phyloP scores from a whole-genome alignment of 2,329 filamentous ascomycete genomes.

The Zasmidium citrigriseum region DNA sequence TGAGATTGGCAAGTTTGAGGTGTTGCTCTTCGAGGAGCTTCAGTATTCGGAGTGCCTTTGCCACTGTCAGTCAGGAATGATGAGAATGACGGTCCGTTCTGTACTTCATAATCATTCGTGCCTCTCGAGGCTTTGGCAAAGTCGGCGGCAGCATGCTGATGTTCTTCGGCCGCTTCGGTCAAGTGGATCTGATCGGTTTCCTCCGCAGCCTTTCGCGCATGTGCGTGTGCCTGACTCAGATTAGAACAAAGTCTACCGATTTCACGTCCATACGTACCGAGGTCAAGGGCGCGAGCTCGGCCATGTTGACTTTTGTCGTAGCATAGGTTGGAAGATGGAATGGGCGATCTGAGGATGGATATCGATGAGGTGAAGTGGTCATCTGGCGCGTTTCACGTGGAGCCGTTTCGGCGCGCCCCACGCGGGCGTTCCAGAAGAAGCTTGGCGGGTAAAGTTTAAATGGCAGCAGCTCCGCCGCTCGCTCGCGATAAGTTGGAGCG shows the following conservation, averaged over 20 bases:
- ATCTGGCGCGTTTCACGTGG: background rate
- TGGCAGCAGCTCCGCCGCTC: too few species aligned
- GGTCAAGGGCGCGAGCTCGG: slow-evolving; percentile 10
- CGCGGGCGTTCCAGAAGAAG: background rate
- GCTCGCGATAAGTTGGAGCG: background rate
- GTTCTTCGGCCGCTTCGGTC: slow-evolving; percentile 81
- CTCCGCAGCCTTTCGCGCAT: slow-evolving; percentile 79
- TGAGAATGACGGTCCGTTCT: background rate
- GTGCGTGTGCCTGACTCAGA: slow-evolving; percentile 71
- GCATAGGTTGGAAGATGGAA: background rate
- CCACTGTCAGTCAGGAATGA: slow-evolving; percentile 39
- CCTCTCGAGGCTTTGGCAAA: slow-evolving; percentile 79
- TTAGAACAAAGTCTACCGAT: slow-evolving; percentile 7
- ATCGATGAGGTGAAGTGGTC: background rate
- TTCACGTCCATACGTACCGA: slow-evolving; percentile 3
- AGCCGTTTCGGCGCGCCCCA: background rate
- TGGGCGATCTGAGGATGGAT: background rate
- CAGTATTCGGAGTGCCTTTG: slow-evolving; percentile 79
- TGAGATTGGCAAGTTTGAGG: slow-evolving; percentile 75
- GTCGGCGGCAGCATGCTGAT: slow-evolving; percentile 83
- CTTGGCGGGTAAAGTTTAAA: background rate
- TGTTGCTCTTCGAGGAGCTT: slow-evolving; percentile 87
- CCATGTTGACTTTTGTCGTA: slow-evolving; percentile 4
- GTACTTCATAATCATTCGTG: slow-evolving; percentile 63
- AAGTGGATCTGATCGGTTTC: slow-evolving; percentile 70